phyloP scores from a whole-genome alignment of 2,329 filamentous ascomycete species.

The Fusarium chlamydosporum region DNA sequence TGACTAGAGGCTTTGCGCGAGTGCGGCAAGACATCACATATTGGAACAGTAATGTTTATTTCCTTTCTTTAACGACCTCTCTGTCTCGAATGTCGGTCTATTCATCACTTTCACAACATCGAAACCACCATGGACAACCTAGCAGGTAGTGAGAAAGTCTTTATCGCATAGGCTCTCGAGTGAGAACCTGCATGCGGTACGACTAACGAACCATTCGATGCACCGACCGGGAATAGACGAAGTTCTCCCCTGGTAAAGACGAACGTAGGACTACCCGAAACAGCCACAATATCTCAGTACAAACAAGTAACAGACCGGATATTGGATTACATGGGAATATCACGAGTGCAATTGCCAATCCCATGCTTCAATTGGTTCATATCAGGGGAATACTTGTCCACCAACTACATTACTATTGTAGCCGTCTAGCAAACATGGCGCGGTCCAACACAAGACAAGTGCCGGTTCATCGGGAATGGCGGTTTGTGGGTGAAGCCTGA shows the following conservation, averaged over 20 bases:
- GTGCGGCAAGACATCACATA: no score
- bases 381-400: not conserved
- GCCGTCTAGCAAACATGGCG: not conserved
- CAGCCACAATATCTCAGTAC: slow-evolving; percentile 5
- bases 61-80: no score
- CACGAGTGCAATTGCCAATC: not conserved
- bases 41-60: no score
- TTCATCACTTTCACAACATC: no score
- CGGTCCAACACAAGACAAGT: not conserved
- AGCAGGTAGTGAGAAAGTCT: no score
- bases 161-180: not conserved
- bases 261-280: not conserved
- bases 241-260: not conserved
- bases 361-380: not conserved
- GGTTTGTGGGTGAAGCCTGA: not conserved
- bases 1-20: no score
- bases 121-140: not conserved
- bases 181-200: not conserved
- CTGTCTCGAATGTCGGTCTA: no score
- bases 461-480: not conserved
- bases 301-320: not conserved
- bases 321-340: not conserved
- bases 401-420: not conserved
- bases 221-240: not conserved
- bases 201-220: not conserved